phyloP scores from a whole-genome alignment of 179 eudicot genomes.

The Monotropa hypopitys region DNA sequence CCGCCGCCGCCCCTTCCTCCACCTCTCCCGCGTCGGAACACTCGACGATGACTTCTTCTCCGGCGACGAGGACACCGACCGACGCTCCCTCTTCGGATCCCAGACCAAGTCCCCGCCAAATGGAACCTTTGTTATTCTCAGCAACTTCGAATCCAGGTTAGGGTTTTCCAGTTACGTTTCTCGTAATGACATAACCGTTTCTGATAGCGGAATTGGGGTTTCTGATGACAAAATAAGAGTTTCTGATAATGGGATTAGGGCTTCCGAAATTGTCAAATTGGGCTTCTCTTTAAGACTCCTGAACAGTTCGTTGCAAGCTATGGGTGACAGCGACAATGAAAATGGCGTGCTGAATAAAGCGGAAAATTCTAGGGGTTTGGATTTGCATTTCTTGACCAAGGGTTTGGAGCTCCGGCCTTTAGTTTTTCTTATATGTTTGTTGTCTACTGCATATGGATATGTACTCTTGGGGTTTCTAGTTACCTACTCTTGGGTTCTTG shows the following conservation, averaged over 20 bases:
- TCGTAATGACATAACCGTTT: constrained; percentile 9
- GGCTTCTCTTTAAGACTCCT: constrained; percentile 26
- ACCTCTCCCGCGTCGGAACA: constrained; percentile 80
- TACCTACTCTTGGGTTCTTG: constrained; percentile 72
- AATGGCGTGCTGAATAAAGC: constrained; percentile 3
- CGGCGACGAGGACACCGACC: constrained; percentile 45
- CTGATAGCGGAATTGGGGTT: not conserved
- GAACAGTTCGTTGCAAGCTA: constrained; percentile 5
- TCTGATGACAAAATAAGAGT: not conserved
- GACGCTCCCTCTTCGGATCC: constrained; percentile 36
- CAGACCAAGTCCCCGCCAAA: constrained; percentile 22
- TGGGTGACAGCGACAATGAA: not conserved
- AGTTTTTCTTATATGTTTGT: constrained; percentile 42
- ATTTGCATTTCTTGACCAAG: constrained; percentile 38
- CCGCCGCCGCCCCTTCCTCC: constrained; percentile 57
- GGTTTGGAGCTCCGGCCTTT: constrained; percentile 58
- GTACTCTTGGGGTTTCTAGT: constrained; percentile 73
- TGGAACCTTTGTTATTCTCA: constrained; percentile 23
- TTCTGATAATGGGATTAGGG: constrained; percentile 6
- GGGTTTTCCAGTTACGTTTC: constrained; percentile 31
- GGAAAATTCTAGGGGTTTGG: constrained; percentile 21
- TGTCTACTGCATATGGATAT: constrained; percentile 74
- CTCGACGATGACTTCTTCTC: constrained; percentile 91
- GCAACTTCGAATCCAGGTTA: constrained; percentile 21
- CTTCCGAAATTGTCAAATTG: constrained; percentile 21